Evolutionary conservation across 106 monocot genomes (phyloP).

Genomic region (Dioscorea alata): DNA sequence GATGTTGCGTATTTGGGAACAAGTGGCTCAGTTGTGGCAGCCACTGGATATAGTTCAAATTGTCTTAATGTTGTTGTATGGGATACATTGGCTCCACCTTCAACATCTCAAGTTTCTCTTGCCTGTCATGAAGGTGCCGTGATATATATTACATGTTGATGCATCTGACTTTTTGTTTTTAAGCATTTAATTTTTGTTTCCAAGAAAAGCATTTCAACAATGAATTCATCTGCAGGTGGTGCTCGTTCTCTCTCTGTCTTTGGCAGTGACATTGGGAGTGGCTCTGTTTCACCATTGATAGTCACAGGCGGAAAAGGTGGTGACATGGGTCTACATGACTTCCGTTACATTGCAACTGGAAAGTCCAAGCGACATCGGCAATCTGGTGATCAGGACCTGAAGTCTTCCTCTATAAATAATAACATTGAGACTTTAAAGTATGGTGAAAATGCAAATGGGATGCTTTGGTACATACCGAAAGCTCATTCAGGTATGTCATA

Average conservation of each 20-base stretch:
- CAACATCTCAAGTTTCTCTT: conserved; percentile 76
- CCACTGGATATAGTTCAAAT: conserved; percentile 76
- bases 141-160: background rate
- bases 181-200: too few relatives aligned
- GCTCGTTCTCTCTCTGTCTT: conserved; percentile 81
- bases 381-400: conserved; percentile 29
- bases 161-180: background rate
- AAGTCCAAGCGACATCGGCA: conserved; percentile 49
- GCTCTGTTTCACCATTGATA: conserved; percentile 71
- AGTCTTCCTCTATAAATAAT: conserved; percentile 12
- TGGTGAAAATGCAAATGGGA: conserved; percentile 57
- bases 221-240: conserved; percentile 58
- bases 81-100: conserved; percentile 89
- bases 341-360: conserved; percentile 82
- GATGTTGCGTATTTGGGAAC: conserved; percentile 68
- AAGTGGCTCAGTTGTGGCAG: conserved; percentile 91
- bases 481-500: conserved; percentile 82
- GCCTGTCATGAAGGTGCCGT: conserved; percentile 87
- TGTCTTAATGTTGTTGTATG: conserved; percentile 78
- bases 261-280: conserved; percentile 66
- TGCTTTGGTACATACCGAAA: conserved; percentile 92
- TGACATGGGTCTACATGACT: conserved; percentile 86
- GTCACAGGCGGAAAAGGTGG: conserved; percentile 88
- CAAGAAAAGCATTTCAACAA: too few relatives aligned
- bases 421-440: conserved; percentile 12